Conservation (phyloP, 352 stramenopile genomes). For the Phytophthora tubulina region DNA sequence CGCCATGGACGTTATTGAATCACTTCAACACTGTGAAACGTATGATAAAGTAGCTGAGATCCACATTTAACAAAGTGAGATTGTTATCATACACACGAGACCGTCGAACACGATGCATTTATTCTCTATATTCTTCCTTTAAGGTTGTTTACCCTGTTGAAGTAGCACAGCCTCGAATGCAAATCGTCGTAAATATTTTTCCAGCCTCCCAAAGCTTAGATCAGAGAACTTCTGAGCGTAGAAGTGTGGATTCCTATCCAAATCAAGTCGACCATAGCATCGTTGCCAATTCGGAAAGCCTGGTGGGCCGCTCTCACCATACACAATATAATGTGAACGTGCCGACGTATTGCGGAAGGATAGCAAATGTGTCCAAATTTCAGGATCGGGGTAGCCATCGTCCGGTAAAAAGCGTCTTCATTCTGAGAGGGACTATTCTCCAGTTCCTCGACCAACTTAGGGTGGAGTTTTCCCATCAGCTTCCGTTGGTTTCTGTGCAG, state of each 20-base stretch:
- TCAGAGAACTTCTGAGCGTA: conserved; percentile 26
- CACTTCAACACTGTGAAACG: conserved; percentile 6
- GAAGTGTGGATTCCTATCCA: conserved; percentile 35
- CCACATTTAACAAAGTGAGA: background rate
- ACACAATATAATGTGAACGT: conserved; percentile 9
- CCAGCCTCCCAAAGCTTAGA: conserved; percentile 35
- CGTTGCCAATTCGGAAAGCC: background rate
- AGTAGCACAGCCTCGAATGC: conserved; percentile 28
- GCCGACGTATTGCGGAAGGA: conserved; percentile 27
- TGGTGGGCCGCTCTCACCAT: background rate
- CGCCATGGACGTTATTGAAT: conserved; percentile 7
- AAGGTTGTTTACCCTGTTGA: background rate
- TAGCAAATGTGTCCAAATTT: conserved; percentile 49
- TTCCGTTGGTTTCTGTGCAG: conserved; percentile 76
- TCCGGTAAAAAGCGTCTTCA: background rate
- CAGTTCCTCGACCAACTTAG: conserved; percentile 11
- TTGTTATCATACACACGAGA: background rate
- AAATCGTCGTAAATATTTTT: conserved; percentile 34
- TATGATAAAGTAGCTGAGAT: background rate
- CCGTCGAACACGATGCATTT: background rate
- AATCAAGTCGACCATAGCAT: conserved; percentile 52
- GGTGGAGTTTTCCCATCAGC: conserved; percentile 43
- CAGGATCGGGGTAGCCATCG: conserved; percentile 16
- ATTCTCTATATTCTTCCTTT: background rate
- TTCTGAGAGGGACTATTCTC: background rate